Evolutionary conservation across 2,329 filamentous ascomycete species (phyloP), one percentile per base, ranked within the genome.

Genomic region (Orbilia oligospora): DNA sequence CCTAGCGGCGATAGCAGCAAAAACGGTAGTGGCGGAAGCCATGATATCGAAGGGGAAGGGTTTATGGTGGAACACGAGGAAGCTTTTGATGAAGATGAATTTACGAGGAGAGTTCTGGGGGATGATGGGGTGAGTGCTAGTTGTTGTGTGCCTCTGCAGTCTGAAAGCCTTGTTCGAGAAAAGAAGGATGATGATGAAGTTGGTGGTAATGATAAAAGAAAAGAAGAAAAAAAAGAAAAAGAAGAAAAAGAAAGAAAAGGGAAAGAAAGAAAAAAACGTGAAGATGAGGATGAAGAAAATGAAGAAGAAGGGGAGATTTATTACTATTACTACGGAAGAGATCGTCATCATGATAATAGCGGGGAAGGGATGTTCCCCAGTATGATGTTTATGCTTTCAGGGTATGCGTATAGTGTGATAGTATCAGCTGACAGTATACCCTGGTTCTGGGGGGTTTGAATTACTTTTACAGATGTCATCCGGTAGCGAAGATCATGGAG

Each of bases 31-130:
- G 33, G 33, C 24, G 46, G 49, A 55, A 76, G 58, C 36, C 75
- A 78, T 36, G 75, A 78, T 68, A 78, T 78, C 27, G 75, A 78
- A 55, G 75, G 75, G 1, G 75, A 78, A 27, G 75, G 75, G n/a
- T 24, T 78, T 24, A 78, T 78, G 75, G 75, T 78, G 36, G 75
- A 78, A 41, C 75, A 69, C 20, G 68, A 72, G 20, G 75, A 78
- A 36, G 75, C 56, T 14, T 78, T 71, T 51, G 75, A 78, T 44
- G 75, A 78, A 30, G 75, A 78, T 33, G 75, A 78, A 24, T 78
- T 78, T 27, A 72, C 75, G 16, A 53, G 75, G 55, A 53, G 75
- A 33, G 75, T 78, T 44, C 38, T 78, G 14, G 75, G 75, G 22
- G 75, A 78, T 33, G 75, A 78, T 63, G 68, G 63, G 75, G 75